phyloP scores from a whole-genome alignment of 192 early-diverging fungal species.

The Entomortierella parvispora region DNA sequence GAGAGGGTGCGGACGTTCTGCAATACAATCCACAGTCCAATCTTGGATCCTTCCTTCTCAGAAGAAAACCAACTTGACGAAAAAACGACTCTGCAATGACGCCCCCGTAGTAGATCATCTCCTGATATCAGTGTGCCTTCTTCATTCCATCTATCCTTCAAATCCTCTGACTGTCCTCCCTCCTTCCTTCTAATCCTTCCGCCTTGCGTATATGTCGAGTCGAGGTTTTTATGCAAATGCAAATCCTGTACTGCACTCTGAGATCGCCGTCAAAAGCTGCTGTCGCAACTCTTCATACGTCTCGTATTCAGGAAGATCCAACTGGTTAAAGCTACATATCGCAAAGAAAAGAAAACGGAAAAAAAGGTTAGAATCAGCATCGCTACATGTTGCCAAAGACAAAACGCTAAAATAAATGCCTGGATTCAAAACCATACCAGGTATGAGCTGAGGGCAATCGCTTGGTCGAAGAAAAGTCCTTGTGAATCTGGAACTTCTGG shows the following conservation, averaged over 20 bases:
- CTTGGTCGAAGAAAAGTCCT: conserved; percentile 86
- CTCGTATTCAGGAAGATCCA: conserved; percentile 94
- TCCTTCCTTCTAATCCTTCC: no score
- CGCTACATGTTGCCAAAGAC: conserved; percentile 9
- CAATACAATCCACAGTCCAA: no score
- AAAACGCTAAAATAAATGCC: conserved; percentile 16
- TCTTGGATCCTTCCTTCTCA: no score
- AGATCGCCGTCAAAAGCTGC: conserved; percentile 87
- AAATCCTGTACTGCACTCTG: conserved; percentile 93
- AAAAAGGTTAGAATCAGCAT: conserved; percentile 1
- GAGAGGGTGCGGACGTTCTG: no score
- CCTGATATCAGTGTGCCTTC: no score
- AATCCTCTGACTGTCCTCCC: no score
- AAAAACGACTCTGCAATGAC: no score
- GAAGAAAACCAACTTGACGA: no score
- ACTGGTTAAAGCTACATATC: conserved; percentile 90
- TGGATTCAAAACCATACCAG: conserved; percentile 79
- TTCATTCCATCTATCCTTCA: no score
- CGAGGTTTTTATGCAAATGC: conserved; percentile 62
- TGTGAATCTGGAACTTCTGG: conserved; percentile 99
- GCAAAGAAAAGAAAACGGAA: conserved; percentile 9
- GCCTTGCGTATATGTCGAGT: background rate
- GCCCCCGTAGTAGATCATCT: no score
- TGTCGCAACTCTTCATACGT: conserved; percentile 88
- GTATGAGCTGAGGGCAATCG: conserved; percentile 98